Evolutionary conservation across 345 rosid species (phyloP).

Genomic region (Cardamine resedifolia): DNA sequence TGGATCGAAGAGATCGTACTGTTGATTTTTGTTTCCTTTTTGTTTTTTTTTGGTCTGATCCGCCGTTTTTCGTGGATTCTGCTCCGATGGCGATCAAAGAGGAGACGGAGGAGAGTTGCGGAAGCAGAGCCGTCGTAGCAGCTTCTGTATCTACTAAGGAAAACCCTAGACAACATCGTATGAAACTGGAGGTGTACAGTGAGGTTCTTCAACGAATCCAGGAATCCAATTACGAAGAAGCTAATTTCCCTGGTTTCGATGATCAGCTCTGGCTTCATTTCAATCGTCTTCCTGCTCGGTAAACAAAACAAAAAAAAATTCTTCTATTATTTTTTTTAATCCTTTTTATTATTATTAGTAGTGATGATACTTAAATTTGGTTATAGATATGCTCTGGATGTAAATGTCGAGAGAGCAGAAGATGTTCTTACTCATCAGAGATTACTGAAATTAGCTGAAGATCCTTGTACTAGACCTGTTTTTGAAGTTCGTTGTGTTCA

Average conservation of each 20-base stretch:
- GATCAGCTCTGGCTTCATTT: conserved; percentile 98
- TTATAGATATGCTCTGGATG: conserved; percentile 82
- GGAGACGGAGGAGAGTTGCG: conserved; percentile 86
- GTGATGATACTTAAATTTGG: not conserved
- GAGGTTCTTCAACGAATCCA: conserved; percentile 77
- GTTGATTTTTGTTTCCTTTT: conserved; percentile 31
- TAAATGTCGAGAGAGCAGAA: conserved; percentile 96
- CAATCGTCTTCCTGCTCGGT: conserved; percentile 98
- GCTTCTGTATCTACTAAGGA: conserved; percentile 53
- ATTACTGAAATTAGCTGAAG: conserved; percentile 72
- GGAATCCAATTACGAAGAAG: conserved; percentile 70
- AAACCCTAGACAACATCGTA: conserved; percentile 68
- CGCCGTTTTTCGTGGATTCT: not conserved
- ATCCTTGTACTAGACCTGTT: conserved; percentile 71
- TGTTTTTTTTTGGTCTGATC: not conserved
- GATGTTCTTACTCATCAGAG: conserved; percentile 86
- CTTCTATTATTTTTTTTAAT: too few species aligned
- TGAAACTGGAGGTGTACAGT: conserved; percentile 80
- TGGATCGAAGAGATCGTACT: conserved; percentile 19
- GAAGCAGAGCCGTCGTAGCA: conserved; percentile 70
- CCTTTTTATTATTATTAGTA: not conserved
- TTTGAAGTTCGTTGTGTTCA: conserved; percentile 89
- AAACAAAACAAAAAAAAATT: not conserved
- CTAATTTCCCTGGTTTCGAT: conserved; percentile 71
- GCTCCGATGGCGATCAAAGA: conserved; percentile 69